A percentile compares a stretch with the other conserved stretches of the same genome.
Conservation (phyloP, 2,329 filamentous ascomycete species). For the Aspergillus brasiliensis region DNA sequence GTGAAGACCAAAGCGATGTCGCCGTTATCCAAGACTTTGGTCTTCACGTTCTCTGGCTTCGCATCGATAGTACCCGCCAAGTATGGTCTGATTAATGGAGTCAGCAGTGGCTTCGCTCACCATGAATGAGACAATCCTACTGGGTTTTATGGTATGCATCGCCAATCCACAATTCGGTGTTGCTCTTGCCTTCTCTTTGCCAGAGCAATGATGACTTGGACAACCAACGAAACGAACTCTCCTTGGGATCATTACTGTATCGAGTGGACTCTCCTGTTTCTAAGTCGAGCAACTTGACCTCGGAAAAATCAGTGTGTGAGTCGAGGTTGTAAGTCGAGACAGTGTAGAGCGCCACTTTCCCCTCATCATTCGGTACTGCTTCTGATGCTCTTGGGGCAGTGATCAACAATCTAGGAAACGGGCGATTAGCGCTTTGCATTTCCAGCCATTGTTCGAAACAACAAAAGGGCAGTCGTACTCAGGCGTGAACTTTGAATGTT, state of each 20-base stretch:
- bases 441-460: too few species aligned
- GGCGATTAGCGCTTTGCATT: neutral
- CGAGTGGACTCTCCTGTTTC: neutral
- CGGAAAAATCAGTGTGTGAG: neutral
- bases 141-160: neutral
- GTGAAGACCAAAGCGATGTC: slow-evolving; percentile 5
- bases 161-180: slow-evolving; percentile 3
- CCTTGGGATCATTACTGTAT: slow-evolving; percentile 4
- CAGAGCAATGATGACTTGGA: neutral
- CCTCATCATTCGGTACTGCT: slow-evolving; percentile 3
- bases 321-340: slow-evolving; percentile 1
- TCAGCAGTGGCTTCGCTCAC: neutral
- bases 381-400: neutral
- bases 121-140: neutral
- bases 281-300: neutral
- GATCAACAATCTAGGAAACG: neutral
- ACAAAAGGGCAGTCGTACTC: neutral
- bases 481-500: neutral
- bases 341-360: neutral
- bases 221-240: slow-evolving; percentile 3
- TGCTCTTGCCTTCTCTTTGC: neutral
- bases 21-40: neutral
- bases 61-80: slow-evolving; percentile 2
- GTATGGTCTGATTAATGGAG: neutral
- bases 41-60: neutral